Evolutionary conservation across 352 stramenopile species (phyloP).

Genomic region (Globisporangium heterothallicum): DNA sequence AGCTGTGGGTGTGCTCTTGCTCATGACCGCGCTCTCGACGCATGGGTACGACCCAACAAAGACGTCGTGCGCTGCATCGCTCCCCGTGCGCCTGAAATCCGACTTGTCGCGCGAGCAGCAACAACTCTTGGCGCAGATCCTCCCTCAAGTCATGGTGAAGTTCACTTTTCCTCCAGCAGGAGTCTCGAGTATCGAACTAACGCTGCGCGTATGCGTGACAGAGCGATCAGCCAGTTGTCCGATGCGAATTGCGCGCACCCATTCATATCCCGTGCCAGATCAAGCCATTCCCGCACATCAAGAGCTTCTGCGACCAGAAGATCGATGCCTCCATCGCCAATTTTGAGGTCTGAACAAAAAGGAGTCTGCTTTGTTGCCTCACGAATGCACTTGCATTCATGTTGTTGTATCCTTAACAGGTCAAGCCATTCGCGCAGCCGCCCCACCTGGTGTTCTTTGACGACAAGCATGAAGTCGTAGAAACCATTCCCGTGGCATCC

Average conservation of each 20-base stretch:
- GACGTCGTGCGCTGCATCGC: conserved; percentile 3
- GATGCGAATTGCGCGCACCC: conserved; percentile 31
- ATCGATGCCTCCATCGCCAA: conserved; percentile 1
- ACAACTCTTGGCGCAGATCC: conserved; percentile 14
- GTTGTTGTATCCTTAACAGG: too few species aligned
- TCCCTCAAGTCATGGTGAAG: conserved; percentile 13
- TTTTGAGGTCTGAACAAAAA: conserved; percentile 11
- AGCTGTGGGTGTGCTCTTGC: background rate
- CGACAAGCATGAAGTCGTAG: conserved; percentile 20
- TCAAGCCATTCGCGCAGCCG: conserved; percentile 36
- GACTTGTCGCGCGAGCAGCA: conserved; percentile 15
- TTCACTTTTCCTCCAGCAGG: too few species aligned
- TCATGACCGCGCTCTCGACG: background rate
- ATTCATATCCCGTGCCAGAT: conserved; percentile 40
- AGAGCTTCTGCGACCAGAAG: conserved; percentile 20
- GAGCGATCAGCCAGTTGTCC: conserved; percentile 14
- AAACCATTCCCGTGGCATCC: conserved; percentile 24
- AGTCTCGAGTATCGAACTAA: too few species aligned
- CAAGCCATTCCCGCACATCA: conserved; percentile 24
- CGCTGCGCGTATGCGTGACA: background rate
- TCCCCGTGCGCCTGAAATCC: conserved; percentile 1
- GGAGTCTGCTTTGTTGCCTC: background rate
- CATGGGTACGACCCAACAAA: background rate
- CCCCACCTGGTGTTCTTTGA: conserved; percentile 44
- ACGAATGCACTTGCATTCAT: background rate